These are phyloP conservation scores for Zychaea mexicana DNA, from an alignment of 371 early-diverging fungal genomes.

Conservation along the genomic window DNA sequence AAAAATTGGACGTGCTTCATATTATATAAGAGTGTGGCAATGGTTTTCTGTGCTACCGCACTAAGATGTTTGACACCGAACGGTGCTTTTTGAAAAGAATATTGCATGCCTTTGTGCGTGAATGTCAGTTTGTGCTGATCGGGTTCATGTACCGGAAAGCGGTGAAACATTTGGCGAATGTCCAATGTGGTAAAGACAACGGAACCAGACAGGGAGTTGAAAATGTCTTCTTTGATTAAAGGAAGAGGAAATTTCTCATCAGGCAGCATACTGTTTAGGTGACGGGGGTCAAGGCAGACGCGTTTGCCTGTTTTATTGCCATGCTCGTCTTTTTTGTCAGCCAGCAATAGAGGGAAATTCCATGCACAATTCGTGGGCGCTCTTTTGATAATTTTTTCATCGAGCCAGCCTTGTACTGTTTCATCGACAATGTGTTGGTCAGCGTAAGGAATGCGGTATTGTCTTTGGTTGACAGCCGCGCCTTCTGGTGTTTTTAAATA, in stretches of 20 bases:
- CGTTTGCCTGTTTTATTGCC: slow-evolving; percentile 15
- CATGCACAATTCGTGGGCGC: slow-evolving; percentile 1
- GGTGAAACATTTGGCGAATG: slow-evolving; percentile 27
- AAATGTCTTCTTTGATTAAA: slow-evolving; percentile 19
- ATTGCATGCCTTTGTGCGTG: slow-evolving; percentile 12
- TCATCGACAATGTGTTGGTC: slow-evolving; percentile 1
- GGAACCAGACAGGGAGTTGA: slow-evolving; percentile 6
- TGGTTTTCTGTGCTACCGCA: slow-evolving; percentile 22
- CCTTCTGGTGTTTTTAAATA: slow-evolving; percentile 6
- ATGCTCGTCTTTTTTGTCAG: slow-evolving; percentile 18
- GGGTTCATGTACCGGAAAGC: slow-evolving; percentile 20
- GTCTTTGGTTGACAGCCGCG: background rate
- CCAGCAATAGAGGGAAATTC: slow-evolving; percentile 29
- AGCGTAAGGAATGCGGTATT: slow-evolving; percentile 14
- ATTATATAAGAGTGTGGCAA: slow-evolving; percentile 2
- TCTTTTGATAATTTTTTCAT: slow-evolving; percentile 1
- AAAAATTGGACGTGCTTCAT: slow-evolving; percentile 4
- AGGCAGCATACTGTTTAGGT: slow-evolving; percentile 17
- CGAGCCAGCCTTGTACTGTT: slow-evolving; percentile 7
- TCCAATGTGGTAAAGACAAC: slow-evolving; percentile 25
- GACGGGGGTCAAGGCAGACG: slow-evolving; percentile 23
- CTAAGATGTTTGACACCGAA: slow-evolving; percentile 32
- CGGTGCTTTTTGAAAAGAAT: slow-evolving; percentile 21
- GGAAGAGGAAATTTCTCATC: slow-evolving; percentile 27
- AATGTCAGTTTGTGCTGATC: slow-evolving; percentile 10